Percentiles rank a stretch among this genome's conserved stretches.
These are phyloP conservation scores for Piper betle DNA, from an alignment of 164 flowering plant species.

Conservation along the genomic window DNA sequence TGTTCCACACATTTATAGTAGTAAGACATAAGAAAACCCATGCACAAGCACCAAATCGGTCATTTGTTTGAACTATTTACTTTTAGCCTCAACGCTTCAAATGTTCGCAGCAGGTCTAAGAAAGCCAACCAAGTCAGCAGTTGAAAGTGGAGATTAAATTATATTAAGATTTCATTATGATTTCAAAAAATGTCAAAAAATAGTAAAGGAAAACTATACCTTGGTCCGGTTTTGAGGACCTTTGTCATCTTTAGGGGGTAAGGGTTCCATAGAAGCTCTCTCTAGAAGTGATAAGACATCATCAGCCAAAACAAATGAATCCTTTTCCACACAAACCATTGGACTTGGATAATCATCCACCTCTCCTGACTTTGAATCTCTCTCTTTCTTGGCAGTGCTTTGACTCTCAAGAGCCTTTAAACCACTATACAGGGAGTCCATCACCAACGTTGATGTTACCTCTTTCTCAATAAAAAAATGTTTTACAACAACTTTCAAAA, in stretches of 20 bases:
- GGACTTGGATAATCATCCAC: slow-evolving; percentile 65
- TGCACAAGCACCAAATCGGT: neutral
- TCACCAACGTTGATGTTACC: slow-evolving; percentile 92
- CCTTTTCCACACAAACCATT: slow-evolving; percentile 67
- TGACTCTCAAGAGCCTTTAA: slow-evolving; percentile 82
- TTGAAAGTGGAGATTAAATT: too few species aligned
- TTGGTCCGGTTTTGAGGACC: slow-evolving; percentile 93
- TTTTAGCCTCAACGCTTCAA: neutral
- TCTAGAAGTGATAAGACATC: slow-evolving; percentile 72
- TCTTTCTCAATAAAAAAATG: slow-evolving; percentile 93
- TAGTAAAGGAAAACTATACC: slow-evolving; percentile 23
- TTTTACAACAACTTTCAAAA: slow-evolving; percentile 76
- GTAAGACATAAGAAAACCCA: neutral
- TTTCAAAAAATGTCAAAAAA: neutral
- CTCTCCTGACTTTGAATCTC: slow-evolving; percentile 32
- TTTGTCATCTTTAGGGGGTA: slow-evolving; percentile 95
- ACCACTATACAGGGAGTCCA: slow-evolving; percentile 98
- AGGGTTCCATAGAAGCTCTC: slow-evolving; percentile 79
- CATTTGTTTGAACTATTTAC: neutral
- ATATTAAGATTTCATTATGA: neutral
- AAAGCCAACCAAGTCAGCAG: neutral
- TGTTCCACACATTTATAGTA: too few species aligned
- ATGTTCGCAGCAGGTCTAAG: neutral
- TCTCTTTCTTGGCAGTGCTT: slow-evolving; percentile 37
- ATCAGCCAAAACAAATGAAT: slow-evolving; percentile 75